A percentile compares a stretch with the other conserved stretches of the same genome.
These are phyloP conservation scores for Polytolypa hystricis DNA, from an alignment of 2,329 filamentous ascomycete species.

Conservation along the genomic window DNA sequence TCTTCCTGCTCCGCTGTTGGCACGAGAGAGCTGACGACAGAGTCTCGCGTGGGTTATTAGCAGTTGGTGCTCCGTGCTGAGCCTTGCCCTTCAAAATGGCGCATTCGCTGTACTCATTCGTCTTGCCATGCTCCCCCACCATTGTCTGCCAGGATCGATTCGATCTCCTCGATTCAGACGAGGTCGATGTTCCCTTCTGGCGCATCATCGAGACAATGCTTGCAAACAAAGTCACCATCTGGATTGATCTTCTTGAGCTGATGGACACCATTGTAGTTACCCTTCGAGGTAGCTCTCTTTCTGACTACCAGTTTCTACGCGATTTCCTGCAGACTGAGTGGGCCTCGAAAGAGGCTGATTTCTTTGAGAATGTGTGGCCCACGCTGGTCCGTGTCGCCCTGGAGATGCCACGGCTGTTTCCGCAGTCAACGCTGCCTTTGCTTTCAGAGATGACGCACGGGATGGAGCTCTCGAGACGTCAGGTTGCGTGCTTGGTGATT, in stretches of 20 bases:
- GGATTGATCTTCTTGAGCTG: conserved; percentile 4
- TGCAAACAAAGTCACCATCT: not conserved
- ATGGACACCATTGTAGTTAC: conserved; percentile 7
- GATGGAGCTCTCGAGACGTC: conserved; percentile 6
- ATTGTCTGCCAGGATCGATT: conserved; percentile 9
- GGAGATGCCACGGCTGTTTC: conserved; percentile 8
- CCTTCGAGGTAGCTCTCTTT: conserved; percentile 1
- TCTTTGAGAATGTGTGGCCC: conserved; percentile 7
- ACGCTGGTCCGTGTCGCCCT: conserved; percentile 6
- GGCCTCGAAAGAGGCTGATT: conserved; percentile 2
- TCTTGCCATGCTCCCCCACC: conserved; percentile 5
- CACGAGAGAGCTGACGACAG: too few relatives aligned
- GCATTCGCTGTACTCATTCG: too few relatives aligned
- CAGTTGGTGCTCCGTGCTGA: too few relatives aligned
- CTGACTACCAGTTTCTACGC: conserved; percentile 6
- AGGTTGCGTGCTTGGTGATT: conserved; percentile 8
- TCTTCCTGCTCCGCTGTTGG: too few relatives aligned
- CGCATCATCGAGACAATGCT: conserved; percentile 4
- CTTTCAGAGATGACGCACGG: conserved; percentile 4
- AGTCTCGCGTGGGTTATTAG: too few relatives aligned
- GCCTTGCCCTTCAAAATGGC: too few relatives aligned
- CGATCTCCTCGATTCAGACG: conserved; percentile 6
- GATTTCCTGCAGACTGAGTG: conserved; percentile 7
- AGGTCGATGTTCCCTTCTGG: conserved; percentile 8
- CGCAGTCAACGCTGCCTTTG: conserved; percentile 2